A percentile compares a stretch with the other conserved stretches of the same genome.
These are phyloP conservation scores for Sporothrix globosa DNA, from an alignment of 2,329 filamentous ascomycete species.

Conservation along the genomic window DNA sequence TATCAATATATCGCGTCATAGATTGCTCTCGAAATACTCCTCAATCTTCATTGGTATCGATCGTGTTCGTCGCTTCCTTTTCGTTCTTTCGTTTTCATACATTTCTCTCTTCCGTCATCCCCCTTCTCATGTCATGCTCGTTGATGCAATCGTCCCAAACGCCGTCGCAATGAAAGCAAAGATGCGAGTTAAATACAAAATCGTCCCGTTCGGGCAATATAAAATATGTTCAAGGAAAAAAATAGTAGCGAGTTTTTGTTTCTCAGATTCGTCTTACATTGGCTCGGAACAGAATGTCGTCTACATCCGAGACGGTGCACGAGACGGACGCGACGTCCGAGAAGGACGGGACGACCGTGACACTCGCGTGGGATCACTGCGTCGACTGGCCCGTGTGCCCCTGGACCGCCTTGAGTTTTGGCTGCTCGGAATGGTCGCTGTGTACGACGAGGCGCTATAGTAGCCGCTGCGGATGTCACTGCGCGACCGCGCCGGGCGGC, in stretches of 20 bases:
- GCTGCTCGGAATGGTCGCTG: constrained; percentile 49
- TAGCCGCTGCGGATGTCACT: constrained; percentile 56
- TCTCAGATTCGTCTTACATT: not conserved
- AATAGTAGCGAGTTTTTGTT: not conserved
- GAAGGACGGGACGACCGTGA: constrained; percentile 37
- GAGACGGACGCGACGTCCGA: constrained; percentile 25
- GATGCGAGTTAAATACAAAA: constrained; percentile 24
- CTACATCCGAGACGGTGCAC: constrained; percentile 26
- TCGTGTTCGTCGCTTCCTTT: constrained; percentile 13
- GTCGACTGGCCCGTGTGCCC: constrained; percentile 36
- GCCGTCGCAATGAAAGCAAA: constrained; percentile 33
- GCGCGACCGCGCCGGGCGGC: constrained; percentile 47
- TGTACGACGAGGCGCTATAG: constrained; percentile 58
- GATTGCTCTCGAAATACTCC: constrained; percentile 6
- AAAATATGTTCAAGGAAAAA: constrained; percentile 22
- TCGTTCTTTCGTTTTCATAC: constrained; percentile 15
- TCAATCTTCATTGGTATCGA: constrained; percentile 1
- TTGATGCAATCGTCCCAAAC: constrained; percentile 26
- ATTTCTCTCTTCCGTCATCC: too few relatives aligned
- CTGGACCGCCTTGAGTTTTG: constrained; percentile 38
- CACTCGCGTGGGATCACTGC: constrained; percentile 40
- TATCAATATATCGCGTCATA: not conserved
- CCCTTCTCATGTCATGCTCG: constrained; percentile 12
- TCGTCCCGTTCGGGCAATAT: not conserved
- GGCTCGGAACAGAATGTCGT: not conserved